Evolutionary conservation across 352 stramenopile genomes (phyloP), one percentile per base, ranked within the genome.

Genomic region (Aphanomyces invadans): DNA sequence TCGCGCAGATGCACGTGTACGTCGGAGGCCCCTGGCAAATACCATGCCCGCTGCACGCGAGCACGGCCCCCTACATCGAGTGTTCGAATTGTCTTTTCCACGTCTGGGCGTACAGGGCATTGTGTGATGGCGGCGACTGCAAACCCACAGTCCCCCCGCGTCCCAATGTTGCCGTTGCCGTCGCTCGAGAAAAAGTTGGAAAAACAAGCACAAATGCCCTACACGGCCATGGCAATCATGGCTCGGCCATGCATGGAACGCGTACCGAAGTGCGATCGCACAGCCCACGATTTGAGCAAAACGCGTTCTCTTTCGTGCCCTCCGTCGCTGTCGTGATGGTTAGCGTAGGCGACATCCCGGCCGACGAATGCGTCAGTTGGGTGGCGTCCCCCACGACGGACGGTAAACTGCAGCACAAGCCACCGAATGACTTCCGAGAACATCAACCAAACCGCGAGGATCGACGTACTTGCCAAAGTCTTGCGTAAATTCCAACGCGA

Each of bases 101-200:
- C 3, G n/a, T 19, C 29, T 12, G 10, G 4, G 19, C 11, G 32
- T 51, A 63, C 82, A 0, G 83, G 83, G 71, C 83, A 91, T 25
- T 71, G 74, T 32, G 80, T 89, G 55, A 92, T 77, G 0, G 78
- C 77, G 11, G 65, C 67, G 5, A 69, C 73, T 67, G 90, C 80
- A 68, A 82, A 92, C 4, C 93, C 95, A 68, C 95, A 98, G 77
- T 98, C 93, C 17, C 92, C 93, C 19, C 91, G 79, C 67, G 81
- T 79, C 2, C 92, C 90, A 38, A 90, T 87, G 23, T 73, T 80
- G 28, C 80, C 91, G 36, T 87, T 79, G 2, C 85, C 86, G 52
- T 91, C 79, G 71, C 83, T 89, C 12, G 80, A 90, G 61, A 92
- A 93, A 45, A 89, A 97, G 60, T 83, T 88, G 10, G 49, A 45